Evolutionary conservation across 352 stramenopile genomes (phyloP), one percentile per base, ranked within the genome.

Genomic region (Phytopythium boreale): DNA sequence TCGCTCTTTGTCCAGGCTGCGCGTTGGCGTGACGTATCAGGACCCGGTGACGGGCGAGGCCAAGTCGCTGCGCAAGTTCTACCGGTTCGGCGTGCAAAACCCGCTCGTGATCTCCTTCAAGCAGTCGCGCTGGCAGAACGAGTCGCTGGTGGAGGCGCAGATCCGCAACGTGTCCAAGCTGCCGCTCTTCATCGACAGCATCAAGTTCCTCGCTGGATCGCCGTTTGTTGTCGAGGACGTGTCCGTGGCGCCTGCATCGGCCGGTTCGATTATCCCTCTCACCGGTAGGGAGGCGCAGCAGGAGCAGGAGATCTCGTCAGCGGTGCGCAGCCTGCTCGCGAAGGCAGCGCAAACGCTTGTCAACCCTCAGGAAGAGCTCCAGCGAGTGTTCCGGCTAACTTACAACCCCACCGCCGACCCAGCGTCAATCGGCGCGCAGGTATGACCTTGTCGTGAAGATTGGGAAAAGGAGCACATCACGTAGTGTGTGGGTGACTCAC

Each of bases 51-150:
- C 88, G 24, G 81, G 80, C 15, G 87, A 96, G 62, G 78, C 72
- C 60, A 95, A 95, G 66, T 95, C 86, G 24, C 69, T 97, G 34
- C 89, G 89, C 43, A 97, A 97, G 70, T 97, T 97, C 59, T 97
- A 97, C 63, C 84, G 89, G 0, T 97, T 97, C 53, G 86, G 79
- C 1, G 90, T 97, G 52, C 87, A 97, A 41, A 96, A 97, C 64
- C 90, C 90, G 39, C 66, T 97, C 39, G 81, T 89, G 20, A 92
- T 96, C 55, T 88, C 74, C 39, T 96, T 94, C 62, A 92, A 96
- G 66, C 85, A 96, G 67, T 69, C 77, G 29, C 64, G 74, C n/a
- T 66, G 74, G 26, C 55, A 74, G 19, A 68, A 83, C 4, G 78
- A 89, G 47, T 80, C 75, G 6, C 65, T 92, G 19, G 79, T 96